Evolutionary conservation across 768 basidiomycete species (phyloP).

Genomic region (Pisolithus tinctorius): DNA sequence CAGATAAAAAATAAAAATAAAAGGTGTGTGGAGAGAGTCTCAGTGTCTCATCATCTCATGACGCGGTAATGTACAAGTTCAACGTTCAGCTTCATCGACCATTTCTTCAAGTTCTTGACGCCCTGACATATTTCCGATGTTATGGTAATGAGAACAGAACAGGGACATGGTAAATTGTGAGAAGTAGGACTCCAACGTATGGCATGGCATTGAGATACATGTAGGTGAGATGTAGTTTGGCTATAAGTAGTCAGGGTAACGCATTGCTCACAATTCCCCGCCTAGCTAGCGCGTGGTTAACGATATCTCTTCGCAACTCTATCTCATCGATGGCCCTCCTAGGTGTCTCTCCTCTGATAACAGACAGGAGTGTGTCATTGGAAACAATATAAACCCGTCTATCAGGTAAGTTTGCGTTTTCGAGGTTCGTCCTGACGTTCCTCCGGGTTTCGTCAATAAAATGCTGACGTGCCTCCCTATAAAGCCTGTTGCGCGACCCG

Average conservation of each 20-base stretch:
- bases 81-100: not conserved
- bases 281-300: conserved; percentile 4
- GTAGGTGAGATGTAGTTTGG: too few species aligned
- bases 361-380: conserved; percentile 4
- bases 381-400: conserved; percentile 10
- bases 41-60: too few species aligned
- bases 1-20: too few species aligned
- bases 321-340: conserved; percentile 7
- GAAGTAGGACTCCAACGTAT: too few species aligned
- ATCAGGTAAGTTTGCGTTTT: conserved; percentile 4
- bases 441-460: conserved; percentile 9
- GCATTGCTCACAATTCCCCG: not conserved
- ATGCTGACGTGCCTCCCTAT: not conserved
- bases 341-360: conserved; percentile 1
- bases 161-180: too few species aligned
- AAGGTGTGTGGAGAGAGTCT: too few species aligned
- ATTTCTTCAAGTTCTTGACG: conserved; percentile 5
- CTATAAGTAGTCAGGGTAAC: too few species aligned
- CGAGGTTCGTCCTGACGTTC: conserved; percentile 3
- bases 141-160: too few species aligned
- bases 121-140: conserved; percentile 5
- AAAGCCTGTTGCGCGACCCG: too few species aligned
- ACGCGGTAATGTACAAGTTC: too few species aligned
- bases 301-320: conserved; percentile 6
- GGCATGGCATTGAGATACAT: too few species aligned